Base-by-base conservation (phyloP, 306 rosid species). In the Citrullus mucosospermus region DNA sequence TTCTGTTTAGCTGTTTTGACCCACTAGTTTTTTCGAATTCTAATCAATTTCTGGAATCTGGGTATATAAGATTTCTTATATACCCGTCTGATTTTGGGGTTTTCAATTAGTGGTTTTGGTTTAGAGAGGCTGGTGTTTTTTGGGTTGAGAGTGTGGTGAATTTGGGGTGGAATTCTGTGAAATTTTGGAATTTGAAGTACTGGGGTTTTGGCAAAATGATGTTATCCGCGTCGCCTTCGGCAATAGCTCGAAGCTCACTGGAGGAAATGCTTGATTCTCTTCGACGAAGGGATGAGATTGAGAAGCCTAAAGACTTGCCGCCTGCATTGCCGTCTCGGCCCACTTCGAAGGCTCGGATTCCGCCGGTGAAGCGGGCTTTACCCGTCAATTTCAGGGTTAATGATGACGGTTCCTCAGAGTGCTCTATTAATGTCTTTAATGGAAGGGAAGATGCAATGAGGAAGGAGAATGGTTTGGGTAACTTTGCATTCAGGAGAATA, bases 251-350 rank as follows among this genome's bases (percentile, higher is more conserved):
- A 84, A 96, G 99, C 83, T 96, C 99, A 53, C 83, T 96, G 39
- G 99, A 96, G 82, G 98, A 91, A 85, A 96, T 96, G 99, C 88
- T 96, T 53, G 99, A 93, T 65, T 90, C 98, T 25, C 96, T 96
- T 54, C 92, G 93, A 76, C 88, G 87, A 80, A 88, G 85, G 69
- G 97, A 90, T 54, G 97, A 86, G 71, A 88, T 78, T 30, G 96
- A 90, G 80, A 90, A 79, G 87, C 96, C 97, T 0, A 91, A 85
- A 87, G 97, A 91, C 86, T 72, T 85, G 80, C 99, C 99, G 5
- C 99, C 99, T 62, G 99, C 94, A 82, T 91, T 96, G 90, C 99
- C 99, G 41, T 73, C 96, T 36, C 86, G 99, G 78, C 99, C 99
- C 1, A 79, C 83, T 46, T 91, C 97, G 16, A 88, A 82, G 81